These are phyloP conservation scores for Fusarium fujikuroi DNA, from an alignment of 2,329 filamentous ascomycete species.

Conservation along the genomic window DNA sequence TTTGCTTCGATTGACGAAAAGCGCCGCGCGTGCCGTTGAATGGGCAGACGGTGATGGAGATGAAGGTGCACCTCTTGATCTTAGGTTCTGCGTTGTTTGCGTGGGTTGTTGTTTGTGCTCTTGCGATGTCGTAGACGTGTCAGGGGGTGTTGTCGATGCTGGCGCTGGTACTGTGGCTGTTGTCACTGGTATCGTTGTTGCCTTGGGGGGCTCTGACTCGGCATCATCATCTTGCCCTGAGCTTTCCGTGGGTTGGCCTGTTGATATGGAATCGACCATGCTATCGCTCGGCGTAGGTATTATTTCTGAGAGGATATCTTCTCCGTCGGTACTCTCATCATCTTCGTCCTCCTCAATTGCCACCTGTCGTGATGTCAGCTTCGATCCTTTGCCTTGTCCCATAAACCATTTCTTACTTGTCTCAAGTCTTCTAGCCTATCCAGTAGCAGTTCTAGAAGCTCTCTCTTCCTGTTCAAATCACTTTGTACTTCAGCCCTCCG, in stretches of 20 bases:
- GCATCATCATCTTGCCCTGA: slow-evolving; percentile 40
- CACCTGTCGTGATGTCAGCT: slow-evolving; percentile 44
- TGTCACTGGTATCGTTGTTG: slow-evolving; percentile 25
- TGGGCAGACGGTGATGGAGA: slow-evolving; percentile 43
- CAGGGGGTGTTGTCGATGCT: slow-evolving; percentile 16
- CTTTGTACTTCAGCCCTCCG: slow-evolving; percentile 70
- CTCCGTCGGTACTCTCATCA: slow-evolving; percentile 60
- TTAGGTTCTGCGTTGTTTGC: slow-evolving; percentile 51
- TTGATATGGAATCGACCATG: slow-evolving; percentile 53
- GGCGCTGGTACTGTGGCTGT: slow-evolving; percentile 20
- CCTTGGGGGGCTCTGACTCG: slow-evolving; percentile 62
- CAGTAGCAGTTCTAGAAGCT: slow-evolving; percentile 71
- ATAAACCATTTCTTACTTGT: slow-evolving; percentile 57
- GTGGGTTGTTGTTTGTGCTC: slow-evolving; percentile 40
- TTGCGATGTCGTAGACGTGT: slow-evolving; percentile 16
- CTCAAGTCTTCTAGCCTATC: slow-evolving; percentile 75
- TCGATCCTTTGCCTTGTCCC: background rate
- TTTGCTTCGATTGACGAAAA: slow-evolving; percentile 56
- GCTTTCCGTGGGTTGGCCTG: slow-evolving; percentile 37
- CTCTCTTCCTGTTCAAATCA: slow-evolving; percentile 72
- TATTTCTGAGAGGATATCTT: slow-evolving; percentile 66
- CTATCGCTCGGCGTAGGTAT: slow-evolving; percentile 67
- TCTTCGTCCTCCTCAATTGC: slow-evolving; percentile 52
- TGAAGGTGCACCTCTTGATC: slow-evolving; percentile 45
- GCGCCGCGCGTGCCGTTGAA: slow-evolving; percentile 54